phyloP scores from a whole-genome alignment of 306 rosid species.

The Glycine latifolia region DNA sequence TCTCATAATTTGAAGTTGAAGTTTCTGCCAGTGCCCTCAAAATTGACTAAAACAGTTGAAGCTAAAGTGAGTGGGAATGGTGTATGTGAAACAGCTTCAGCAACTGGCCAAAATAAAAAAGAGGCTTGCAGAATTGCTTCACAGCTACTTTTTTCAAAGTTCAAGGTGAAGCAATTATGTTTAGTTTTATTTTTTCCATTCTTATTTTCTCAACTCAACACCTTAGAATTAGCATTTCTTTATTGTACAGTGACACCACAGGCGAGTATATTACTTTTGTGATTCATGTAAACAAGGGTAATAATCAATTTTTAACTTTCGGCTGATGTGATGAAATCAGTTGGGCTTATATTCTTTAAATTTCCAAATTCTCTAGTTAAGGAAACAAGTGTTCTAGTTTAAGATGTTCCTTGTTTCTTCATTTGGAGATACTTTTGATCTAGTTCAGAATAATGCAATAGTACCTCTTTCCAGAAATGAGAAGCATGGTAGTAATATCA shows the following conservation, averaged over 20 bases:
- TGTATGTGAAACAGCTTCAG: slow-evolving; percentile 55
- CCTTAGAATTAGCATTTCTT: slow-evolving; percentile 32
- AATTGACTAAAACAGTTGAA: slow-evolving; percentile 54
- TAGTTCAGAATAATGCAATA: slow-evolving; percentile 6
- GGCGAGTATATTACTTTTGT: not conserved
- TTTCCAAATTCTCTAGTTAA: not conserved
- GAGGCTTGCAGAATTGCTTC: slow-evolving; percentile 72
- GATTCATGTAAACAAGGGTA: not conserved
- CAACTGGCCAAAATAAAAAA: slow-evolving; percentile 56
- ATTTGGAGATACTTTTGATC: slow-evolving; percentile 5
- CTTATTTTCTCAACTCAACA: slow-evolving; percentile 22
- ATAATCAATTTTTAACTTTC: not conserved
- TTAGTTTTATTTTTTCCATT: slow-evolving; percentile 23
- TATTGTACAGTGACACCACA: slow-evolving; percentile 6
- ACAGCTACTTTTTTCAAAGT: slow-evolving; percentile 49
- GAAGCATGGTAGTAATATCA: not conserved
- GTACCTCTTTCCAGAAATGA: not conserved
- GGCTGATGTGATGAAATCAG: not conserved
- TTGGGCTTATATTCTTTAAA: slow-evolving; percentile 11
- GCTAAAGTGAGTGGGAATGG: slow-evolving; percentile 59
- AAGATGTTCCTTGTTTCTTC: not conserved
- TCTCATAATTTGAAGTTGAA: slow-evolving; percentile 54
- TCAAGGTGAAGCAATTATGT: slow-evolving; percentile 66
- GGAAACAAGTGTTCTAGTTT: not conserved
- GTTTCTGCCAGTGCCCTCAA: slow-evolving; percentile 27